These are phyloP conservation scores for Clarireedia sp. DNA, from an alignment of 2,329 filamentous ascomycete genomes.

Conservation along the genomic window DNA sequence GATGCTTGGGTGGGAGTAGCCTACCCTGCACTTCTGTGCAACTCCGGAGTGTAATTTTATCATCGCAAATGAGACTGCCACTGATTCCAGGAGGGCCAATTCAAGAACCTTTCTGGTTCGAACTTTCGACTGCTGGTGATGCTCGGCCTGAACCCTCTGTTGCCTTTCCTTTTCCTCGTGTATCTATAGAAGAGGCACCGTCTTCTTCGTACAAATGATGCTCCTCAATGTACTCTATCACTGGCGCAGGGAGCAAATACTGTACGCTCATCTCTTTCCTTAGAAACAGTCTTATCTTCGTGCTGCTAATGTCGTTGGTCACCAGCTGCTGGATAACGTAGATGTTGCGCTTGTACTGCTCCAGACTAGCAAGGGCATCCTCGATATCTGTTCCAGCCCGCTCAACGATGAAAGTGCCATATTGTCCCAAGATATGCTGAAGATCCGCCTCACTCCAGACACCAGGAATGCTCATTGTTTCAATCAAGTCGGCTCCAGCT, in stretches of 20 bases:
- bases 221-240: slow-evolving; percentile 66
- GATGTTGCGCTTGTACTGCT: slow-evolving; percentile 73
- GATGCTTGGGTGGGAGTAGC: background rate
- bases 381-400: slow-evolving; percentile 82
- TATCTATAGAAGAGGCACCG: slow-evolving; percentile 16
- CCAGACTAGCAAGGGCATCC: slow-evolving; percentile 73
- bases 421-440: slow-evolving; percentile 78
- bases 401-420: slow-evolving; percentile 80
- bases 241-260: slow-evolving; percentile 65
- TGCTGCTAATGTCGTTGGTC: slow-evolving; percentile 75
- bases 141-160: slow-evolving; percentile 12
- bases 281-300: slow-evolving; percentile 73
- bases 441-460: slow-evolving; percentile 82
- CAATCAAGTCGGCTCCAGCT: slow-evolving; percentile 68
- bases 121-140: slow-evolving; percentile 12
- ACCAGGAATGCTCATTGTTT: slow-evolving; percentile 53
- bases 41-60: background rate
- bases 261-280: slow-evolving; percentile 75
- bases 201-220: slow-evolving; percentile 55
- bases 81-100: background rate
- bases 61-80: background rate
- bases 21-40: background rate
- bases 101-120: slow-evolving; percentile 14
- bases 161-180: slow-evolving; percentile 20
- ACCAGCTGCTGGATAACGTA: slow-evolving; percentile 75